A percentile compares a stretch with the other conserved stretches of the same genome.
phyloP scores from a whole-genome alignment of 2,329 filamentous ascomycete species.

The Hypomyces rosellus region DNA sequence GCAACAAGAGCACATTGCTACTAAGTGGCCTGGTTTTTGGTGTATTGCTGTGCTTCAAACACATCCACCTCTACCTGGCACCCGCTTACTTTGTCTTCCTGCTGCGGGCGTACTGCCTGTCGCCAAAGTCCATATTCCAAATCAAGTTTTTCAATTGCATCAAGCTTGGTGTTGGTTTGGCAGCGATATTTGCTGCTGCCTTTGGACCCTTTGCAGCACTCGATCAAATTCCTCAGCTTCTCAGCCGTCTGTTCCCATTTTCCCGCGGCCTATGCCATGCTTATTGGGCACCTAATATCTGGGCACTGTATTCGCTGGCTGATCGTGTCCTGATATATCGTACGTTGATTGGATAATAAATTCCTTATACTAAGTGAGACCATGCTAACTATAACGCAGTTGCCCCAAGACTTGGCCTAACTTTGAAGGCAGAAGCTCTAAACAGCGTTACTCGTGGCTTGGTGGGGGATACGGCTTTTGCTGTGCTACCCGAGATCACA shows the following conservation, averaged over 20 bases:
- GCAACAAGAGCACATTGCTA: conserved; percentile 67
- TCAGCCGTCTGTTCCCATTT: conserved; percentile 86
- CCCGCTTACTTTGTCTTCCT: conserved; percentile 94
- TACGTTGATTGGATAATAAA: conserved; percentile 34
- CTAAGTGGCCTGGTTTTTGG: conserved; percentile 80
- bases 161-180: conserved; percentile 72
- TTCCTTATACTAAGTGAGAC: too few relatives aligned
- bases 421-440: conserved; percentile 66
- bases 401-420: conserved; percentile 71
- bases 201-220: conserved; percentile 83
- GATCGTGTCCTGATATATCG: conserved; percentile 78
- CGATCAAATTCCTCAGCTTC: conserved; percentile 76
- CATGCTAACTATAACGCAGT: conserved; percentile 36
- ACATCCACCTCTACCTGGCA: conserved; percentile 95
- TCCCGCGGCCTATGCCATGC: conserved; percentile 90
- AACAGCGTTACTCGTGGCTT: conserved; percentile 88
- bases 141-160: conserved; percentile 72
- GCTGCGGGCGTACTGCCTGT: conserved; percentile 82
- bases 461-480: conserved; percentile 90
- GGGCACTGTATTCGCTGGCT: conserved; percentile 91
- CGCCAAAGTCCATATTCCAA: conserved; percentile 65
- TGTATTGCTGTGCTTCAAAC: conserved; percentile 83
- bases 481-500: conserved; percentile 80
- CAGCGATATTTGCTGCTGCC: conserved; percentile 65
- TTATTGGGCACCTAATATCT: conserved; percentile 96